A percentile compares a stretch with the other conserved stretches of the same genome.
phyloP scores from a whole-genome alignment of 2,329 filamentous ascomycete species.

The Penicillium sclerotiorum region DNA sequence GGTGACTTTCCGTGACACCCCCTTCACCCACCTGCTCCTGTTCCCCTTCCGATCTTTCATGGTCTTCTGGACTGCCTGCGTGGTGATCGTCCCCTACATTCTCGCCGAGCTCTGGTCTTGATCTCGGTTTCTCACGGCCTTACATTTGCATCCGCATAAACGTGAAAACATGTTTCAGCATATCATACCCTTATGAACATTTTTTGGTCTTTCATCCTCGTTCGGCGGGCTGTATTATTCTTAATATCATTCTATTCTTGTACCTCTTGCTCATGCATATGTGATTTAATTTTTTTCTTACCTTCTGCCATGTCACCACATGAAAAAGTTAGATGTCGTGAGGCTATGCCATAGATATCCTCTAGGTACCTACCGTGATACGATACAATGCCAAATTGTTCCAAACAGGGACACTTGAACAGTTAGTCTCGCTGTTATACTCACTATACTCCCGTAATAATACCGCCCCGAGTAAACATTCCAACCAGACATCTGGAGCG shows the following conservation, averaged over 20 bases:
- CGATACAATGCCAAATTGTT: slow-evolving; percentile 15
- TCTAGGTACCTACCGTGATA: slow-evolving; percentile 7
- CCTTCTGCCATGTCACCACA: neutral
- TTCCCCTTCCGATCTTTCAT: slow-evolving; percentile 66
- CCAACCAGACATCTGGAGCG: no score
- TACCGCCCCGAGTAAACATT: no score
- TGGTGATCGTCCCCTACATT: slow-evolving; percentile 82
- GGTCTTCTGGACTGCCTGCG: slow-evolving; percentile 77
- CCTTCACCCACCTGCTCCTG: slow-evolving; percentile 62
- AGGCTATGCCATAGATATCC: slow-evolving; percentile 5
- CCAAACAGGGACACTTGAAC: neutral
- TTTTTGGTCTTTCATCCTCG: neutral
- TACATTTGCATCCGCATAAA: neutral
- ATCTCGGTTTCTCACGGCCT: slow-evolving; percentile 6
- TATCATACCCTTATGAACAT: slow-evolving; percentile 14
- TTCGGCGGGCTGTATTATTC: slow-evolving; percentile 1
- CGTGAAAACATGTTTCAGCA: neutral
- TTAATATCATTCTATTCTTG: slow-evolving; percentile 4
- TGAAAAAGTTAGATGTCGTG: slow-evolving; percentile 4
- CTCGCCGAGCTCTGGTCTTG: slow-evolving; percentile 63
- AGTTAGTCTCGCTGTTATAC: no score
- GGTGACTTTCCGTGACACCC: slow-evolving; percentile 59
- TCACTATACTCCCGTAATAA: no score
- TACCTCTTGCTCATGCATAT: neutral
- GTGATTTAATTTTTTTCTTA: slow-evolving; percentile 14